Base-by-base conservation (phyloP, 345 rosid species). In the Melastoma malabathricum region DNA sequence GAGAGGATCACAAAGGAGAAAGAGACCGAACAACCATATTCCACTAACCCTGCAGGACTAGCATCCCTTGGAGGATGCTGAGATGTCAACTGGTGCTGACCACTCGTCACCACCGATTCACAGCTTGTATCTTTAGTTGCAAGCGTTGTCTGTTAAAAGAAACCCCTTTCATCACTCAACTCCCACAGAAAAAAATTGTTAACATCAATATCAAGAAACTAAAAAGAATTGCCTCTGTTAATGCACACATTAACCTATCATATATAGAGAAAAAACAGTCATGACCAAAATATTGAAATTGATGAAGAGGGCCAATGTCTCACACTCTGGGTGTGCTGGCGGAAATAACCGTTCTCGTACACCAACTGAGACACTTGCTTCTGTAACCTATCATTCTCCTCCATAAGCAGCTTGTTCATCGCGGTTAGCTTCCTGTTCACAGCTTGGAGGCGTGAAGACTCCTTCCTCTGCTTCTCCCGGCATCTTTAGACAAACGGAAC, bases 31-130 rank as follows among this genome's bases (percentile, higher is more conserved):
- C 66, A 72, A 60, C 75, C 53, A 70, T 44, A 63, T 55, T 60
- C 66, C 75, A 77, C 80, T 64, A 67, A 93, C 99, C 99, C 99
- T 81, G 99, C 99, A 93, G 95, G 95, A 82, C 99, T 88, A 70
- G 97, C 97, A 83, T 93, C 99, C 76, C 97, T 88, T 22, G 89
- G 97, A 52, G 94, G 90, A 78, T 88, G 84, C 77, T 85, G 99
- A 62, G 95, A 75, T 65, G 95, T 73, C 82, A 85, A 66, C 54
- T 89, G 94, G 75, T 93, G 97, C 65, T 85, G 97, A 85, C 96
- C 83, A 60, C 89, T 85, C 27, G 94, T 85, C 82, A 93, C 89
- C 75, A 82, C 97, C 53, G 97, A 93, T 65, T 88, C 97, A 80
- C 97, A 93, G 72, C 97, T 85, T 65, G 95, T 78, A 69, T 93